Base-by-base conservation (phyloP, 768 basidiomycete species). In the Suillus lakei region DNA sequence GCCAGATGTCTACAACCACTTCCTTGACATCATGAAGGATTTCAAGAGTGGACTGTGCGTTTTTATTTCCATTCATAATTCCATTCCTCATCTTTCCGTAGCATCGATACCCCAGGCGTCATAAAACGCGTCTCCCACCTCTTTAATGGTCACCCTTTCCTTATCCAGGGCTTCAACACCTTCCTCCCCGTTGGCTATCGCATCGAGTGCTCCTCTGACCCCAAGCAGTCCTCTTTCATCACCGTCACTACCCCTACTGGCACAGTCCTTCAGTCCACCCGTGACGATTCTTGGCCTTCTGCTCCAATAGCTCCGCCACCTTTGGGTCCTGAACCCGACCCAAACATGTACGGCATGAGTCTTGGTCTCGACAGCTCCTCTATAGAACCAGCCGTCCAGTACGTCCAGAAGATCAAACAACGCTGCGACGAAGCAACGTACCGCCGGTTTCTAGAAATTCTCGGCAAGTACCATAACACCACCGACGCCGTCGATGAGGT, bases 151-250 rank as follows among this genome's bases (percentile, higher is more conserved):
- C 95, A 98, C 72, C 93, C 94, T 0, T 74, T 82, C 6, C 91
- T 99, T 66, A 98, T 99, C 54, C 95, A 97, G 77, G 96, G 96
- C 12, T 99, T 99, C 85, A 99, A 98, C 79, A 98, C 96, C 0
- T 99, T 99, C 79, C 85, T 99, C 13, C 97, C 97, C 4, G 85
- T 87, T 26, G 97, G 97, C 18, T 99, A 98, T 74, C 90, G 93
- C 56, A 98, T 99, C 76, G 95, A 97, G 69, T 91, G 89, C 69
- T 85, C 85, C 16, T 80, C 80, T 38, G 89, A 92, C 70, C 78
- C 84, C n/a, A 81, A 85, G n/a, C 86, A 90, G 64, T 78, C 84
- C 39, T 84, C 86, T 39, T 82, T 84, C 69, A 92, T 93, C 72
- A 92, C 89, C 1, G 91, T 93, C 39, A 92, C 90, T 0, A 92